phyloP scores from a whole-genome alignment of 208 protist genomes.

The Acanthamoeba culbertsoni region DNA sequence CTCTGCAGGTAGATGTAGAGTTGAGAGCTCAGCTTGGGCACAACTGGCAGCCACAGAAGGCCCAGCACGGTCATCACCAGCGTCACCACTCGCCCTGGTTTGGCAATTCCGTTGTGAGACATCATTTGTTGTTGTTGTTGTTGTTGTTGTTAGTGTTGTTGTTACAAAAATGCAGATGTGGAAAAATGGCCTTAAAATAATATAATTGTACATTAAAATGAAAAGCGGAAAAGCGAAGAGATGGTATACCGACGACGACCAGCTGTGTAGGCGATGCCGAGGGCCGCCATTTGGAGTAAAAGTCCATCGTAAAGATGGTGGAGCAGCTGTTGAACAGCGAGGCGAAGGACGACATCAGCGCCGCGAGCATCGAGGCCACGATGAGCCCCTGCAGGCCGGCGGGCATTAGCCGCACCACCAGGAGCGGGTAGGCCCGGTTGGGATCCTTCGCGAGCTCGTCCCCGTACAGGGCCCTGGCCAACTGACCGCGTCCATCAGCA shows the following conservation, averaged over 20 bases:
- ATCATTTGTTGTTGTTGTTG: too few relatives aligned
- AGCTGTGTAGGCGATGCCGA: too few relatives aligned
- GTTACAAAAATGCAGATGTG: too few relatives aligned
- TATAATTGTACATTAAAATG: too few relatives aligned
- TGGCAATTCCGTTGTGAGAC: not conserved
- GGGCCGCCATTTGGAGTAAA: constrained; percentile 55
- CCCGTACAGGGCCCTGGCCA: too few relatives aligned
- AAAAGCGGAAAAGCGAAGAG: too few relatives aligned
- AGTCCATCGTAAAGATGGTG: constrained; percentile 74
- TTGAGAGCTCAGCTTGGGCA: constrained; percentile 35
- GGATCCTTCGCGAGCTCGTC: constrained; percentile 16
- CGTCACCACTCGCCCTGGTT: not conserved
- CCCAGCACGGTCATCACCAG: not conserved
- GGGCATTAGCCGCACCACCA: constrained; percentile 63
- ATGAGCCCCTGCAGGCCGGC: constrained; percentile 63
- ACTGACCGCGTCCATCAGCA: too few relatives aligned
- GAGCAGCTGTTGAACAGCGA: constrained; percentile 66
- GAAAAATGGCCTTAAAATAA: too few relatives aligned
- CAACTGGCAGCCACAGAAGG: constrained; percentile 45
- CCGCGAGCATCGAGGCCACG: constrained; percentile 68
- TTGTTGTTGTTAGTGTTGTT: too few relatives aligned
- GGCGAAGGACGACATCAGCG: constrained; percentile 74
- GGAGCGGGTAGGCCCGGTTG: constrained; percentile 69
- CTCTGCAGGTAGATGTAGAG: constrained; percentile 53
- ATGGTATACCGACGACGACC: too few relatives aligned